Percentiles rank a stretch among this genome's conserved stretches.
These are phyloP conservation scores for Diaporthe vexans DNA, from an alignment of 2,329 filamentous ascomycete genomes.

Conservation along the genomic window DNA sequence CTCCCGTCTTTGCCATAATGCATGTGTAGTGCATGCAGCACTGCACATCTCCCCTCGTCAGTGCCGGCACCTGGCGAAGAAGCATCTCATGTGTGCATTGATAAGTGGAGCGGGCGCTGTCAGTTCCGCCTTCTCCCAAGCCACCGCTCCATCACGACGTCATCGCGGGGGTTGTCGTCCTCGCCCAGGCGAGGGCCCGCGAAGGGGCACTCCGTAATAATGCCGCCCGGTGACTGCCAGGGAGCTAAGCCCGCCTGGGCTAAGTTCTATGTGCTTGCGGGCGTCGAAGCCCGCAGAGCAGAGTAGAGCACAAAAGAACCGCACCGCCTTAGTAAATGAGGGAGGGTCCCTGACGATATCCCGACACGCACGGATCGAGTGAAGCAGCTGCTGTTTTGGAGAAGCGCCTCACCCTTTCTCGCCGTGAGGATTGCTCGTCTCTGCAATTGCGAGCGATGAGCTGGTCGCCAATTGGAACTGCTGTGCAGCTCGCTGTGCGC, in stretches of 20 bases:
- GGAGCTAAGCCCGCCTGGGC: constrained; percentile 20
- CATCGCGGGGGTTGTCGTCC: constrained; percentile 36
- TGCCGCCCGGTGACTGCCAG: constrained; percentile 3
- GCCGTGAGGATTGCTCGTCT: background rate
- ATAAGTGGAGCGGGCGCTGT: constrained; percentile 18
- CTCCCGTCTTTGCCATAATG: background rate
- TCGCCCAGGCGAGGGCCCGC: background rate
- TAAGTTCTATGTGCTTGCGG: background rate
- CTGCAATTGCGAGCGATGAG: background rate
- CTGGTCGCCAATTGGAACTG: constrained; percentile 1
- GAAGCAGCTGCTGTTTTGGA: constrained; percentile 13
- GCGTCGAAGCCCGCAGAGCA: constrained; percentile 3
- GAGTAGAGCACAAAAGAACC: background rate
- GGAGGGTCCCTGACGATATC: background rate
- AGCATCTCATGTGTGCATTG: constrained; percentile 15
- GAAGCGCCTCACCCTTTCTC: constrained; percentile 5
- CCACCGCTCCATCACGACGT: constrained; percentile 33
- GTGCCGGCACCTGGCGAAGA: background rate
- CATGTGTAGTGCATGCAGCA: constrained; percentile 6
- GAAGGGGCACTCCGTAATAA: constrained; percentile 8
- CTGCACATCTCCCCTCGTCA: background rate
- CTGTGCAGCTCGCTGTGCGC: background rate
- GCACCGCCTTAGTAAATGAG: background rate
- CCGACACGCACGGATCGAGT: constrained; percentile 2
- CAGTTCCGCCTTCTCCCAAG: constrained; percentile 7